Base-by-base conservation (phyloP, 768 basidiomycete species). In the Boletus insuetus region DNA sequence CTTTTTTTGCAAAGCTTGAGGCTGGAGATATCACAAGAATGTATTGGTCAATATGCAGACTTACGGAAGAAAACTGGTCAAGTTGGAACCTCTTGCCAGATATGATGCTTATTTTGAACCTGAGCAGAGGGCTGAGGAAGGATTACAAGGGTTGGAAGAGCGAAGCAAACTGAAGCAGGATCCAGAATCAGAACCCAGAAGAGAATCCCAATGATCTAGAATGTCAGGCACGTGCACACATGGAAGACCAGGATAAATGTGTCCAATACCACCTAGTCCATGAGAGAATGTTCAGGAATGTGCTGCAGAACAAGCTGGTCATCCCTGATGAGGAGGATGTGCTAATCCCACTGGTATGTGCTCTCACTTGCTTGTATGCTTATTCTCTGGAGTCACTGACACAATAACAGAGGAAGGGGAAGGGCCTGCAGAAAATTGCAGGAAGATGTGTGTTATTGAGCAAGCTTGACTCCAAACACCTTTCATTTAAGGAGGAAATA, bases 391-490 rank as follows among this genome's bases (percentile, higher is more conserved):
- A 14, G 13, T 12, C 14, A 4, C 34, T 11, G 6, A 35, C 6
- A 14, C 1, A 35, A 35, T 14, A 4, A 6, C 34, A 35, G 34
- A 14, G 5, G 12, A 35, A 14, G 6, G 34, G 14, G n/a, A n/a
- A n/a, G n/a, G n/a, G n/a, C 0, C 1, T 14, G 13, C 13, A 14
- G 3, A 14, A 14, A 3, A 37, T 37, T 8, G 29, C 12, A 16
- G 32, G 31, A 26, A 24, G 12, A 34, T 37, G 5, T 8, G 8
- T 59, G 0, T 1, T 13, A 0, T 13, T 58, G 8, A 5, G 1
- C 1, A 1, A 5, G 0, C 7, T 51, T 0, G 0, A 16, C 1
- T 0, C 39, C 0, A 2, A 50, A 9, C 0, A 34, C 3, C 0
- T 52, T 44, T 3, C 9, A 56, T 49, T 24, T 0, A 24, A 24